Base-by-base conservation (phyloP, 345 rosid genomes). In the Stellera chamaejasme region DNA sequence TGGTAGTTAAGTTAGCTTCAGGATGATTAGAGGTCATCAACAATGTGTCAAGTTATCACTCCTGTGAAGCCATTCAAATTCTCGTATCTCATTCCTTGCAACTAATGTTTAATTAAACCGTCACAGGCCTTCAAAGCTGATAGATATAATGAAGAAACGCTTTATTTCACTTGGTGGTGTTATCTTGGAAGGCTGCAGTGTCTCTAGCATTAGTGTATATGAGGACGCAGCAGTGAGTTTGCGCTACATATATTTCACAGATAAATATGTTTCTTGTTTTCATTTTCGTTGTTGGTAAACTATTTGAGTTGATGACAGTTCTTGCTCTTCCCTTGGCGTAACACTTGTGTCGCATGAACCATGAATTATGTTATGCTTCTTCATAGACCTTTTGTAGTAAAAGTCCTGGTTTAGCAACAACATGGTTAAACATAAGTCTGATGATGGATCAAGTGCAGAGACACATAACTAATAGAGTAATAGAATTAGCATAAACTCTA, bases 41-140 rank as follows among this genome's bases (percentile, higher is more conserved):
- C 9, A 32, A 32, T 32, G 39, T 5, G 39, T 32, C 9, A 8
- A 32, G 39, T 32, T 32, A 32, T 19, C 23, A 19, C 7, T 32
- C 39, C 39, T 32, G 39, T 5, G 9, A 32, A 32, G 39, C 0
- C 39, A 32, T 32, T 8, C 39, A 32, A 32, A 32, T 32, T 32
- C 39, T 32, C 39, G 9, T 32, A 48, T 8, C 10, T 27, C 42
- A 15, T 16, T 27, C 10, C 9, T 32, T 32, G 39, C 39, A 44
- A 41, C 43, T 57, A 65, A 63, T 59, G 52, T 11, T 68, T 60
- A 48, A 23, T 52, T 60, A 13, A 51, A 46, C 63, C 42, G 11
- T 50, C 67, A 12, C 88, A 92, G 98, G 62, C 98, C 98, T 52
- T 83, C 56, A 14, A 92, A 80, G 75, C 96, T 92, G 48, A 73